Evolutionary conservation across 2,329 filamentous ascomycete species (phyloP).

Genomic region (Fusarium pseudocircinatum): DNA sequence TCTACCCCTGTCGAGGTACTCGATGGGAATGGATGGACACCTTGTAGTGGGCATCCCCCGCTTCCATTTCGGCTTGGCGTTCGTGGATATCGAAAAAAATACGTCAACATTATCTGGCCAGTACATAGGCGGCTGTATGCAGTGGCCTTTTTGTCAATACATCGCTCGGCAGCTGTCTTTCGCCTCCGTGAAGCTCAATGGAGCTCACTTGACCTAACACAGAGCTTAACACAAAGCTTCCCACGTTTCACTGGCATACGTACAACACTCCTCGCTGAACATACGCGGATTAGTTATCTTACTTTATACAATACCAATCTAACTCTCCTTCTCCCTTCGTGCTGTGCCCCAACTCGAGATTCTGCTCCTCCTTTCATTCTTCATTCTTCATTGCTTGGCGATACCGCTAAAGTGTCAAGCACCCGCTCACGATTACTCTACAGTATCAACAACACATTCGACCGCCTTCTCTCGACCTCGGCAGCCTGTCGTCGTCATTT

Average conservation of each 20-base stretch:
- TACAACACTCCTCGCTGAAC: slow-evolving; percentile 8
- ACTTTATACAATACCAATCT: slow-evolving; percentile 6
- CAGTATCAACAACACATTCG: slow-evolving; percentile 35
- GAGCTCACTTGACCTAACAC: slow-evolving; percentile 32
- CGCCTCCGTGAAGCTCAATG: slow-evolving; percentile 8
- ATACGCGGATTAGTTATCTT: slow-evolving; percentile 4
- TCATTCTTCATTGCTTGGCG: slow-evolving; percentile 5
- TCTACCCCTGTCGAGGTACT: slow-evolving; percentile 14
- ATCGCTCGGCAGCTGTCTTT: background rate
- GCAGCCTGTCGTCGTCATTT: slow-evolving; percentile 41
- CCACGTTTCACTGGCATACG: slow-evolving; percentile 21
- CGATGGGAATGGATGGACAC: slow-evolving; percentile 22
- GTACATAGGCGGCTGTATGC: background rate
- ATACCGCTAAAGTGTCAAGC: slow-evolving; percentile 4
- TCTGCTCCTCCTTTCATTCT: background rate
- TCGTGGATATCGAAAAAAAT: slow-evolving; percentile 2
- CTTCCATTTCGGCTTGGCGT: slow-evolving; percentile 30
- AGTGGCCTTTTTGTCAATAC: slow-evolving; percentile 12
- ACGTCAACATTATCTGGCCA: background rate
- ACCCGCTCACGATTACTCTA: slow-evolving; percentile 34
- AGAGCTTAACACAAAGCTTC: slow-evolving; percentile 33
- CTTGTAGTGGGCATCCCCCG: slow-evolving; percentile 22
- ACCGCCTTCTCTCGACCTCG: slow-evolving; percentile 38
- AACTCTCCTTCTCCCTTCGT: background rate
- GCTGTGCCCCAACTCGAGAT: background rate